Conservation (phyloP, 352 stramenopile species). For the Phytophthora sp. region DNA sequence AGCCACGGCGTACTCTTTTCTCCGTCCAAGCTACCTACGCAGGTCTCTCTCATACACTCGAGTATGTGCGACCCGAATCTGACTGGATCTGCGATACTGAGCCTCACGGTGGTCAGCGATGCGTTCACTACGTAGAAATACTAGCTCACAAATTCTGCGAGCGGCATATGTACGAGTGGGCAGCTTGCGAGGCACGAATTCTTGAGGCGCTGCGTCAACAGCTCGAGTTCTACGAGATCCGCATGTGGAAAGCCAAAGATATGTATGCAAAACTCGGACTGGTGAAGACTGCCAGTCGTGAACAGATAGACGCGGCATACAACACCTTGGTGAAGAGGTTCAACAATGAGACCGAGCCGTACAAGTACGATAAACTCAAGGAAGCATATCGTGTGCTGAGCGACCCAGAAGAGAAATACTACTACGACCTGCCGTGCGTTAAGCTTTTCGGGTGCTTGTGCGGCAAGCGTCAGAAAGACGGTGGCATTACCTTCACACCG, state of each 20-base stretch:
- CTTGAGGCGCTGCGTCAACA: slow-evolving; percentile 64
- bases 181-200: slow-evolving; percentile 54
- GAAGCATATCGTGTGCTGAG: slow-evolving; percentile 81
- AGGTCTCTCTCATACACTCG: slow-evolving; percentile 67
- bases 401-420: slow-evolving; percentile 86
- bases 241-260: slow-evolving; percentile 81
- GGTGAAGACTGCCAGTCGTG: slow-evolving; percentile 65
- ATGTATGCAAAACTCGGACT: slow-evolving; percentile 84
- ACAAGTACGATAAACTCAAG: slow-evolving; percentile 85
- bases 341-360: slow-evolving; percentile 85
- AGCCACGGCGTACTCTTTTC: slow-evolving; percentile 76
- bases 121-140: slow-evolving; percentile 79
- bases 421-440: slow-evolving; percentile 83
- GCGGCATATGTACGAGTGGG: slow-evolving; percentile 80
- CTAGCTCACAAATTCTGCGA: slow-evolving; percentile 66
- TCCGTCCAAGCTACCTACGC: slow-evolving; percentile 81
- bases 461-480: slow-evolving; percentile 82
- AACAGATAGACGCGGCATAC: slow-evolving; percentile 84
- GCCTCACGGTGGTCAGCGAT: slow-evolving; percentile 55
- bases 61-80: slow-evolving; percentile 80
- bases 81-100: slow-evolving; percentile 76
- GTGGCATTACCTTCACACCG: slow-evolving; percentile 75
- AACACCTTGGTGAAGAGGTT: slow-evolving; percentile 84
- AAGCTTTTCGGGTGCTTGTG: slow-evolving; percentile 84
- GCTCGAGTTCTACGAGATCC: slow-evolving; percentile 74